These are phyloP conservation scores for Quercus robur DNA, from an alignment of 306 rosid species.

Conservation along the genomic window DNA sequence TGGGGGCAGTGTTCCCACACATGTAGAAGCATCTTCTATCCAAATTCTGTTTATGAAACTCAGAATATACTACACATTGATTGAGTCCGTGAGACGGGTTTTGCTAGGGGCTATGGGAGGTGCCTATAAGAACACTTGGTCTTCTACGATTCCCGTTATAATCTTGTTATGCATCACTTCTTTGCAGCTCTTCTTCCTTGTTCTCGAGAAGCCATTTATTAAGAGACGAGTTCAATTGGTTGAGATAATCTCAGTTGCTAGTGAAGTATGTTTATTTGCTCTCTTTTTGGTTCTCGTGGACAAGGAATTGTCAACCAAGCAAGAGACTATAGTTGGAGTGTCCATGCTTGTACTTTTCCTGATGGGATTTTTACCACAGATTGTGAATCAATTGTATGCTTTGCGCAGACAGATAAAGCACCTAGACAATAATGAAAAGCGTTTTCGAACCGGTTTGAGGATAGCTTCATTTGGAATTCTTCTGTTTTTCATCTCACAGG, in stretches of 20 bases:
- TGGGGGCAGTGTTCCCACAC: too few species aligned
- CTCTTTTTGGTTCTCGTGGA: slow-evolving; percentile 38
- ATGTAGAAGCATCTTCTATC: slow-evolving; percentile 78
- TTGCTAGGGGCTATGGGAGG: slow-evolving; percentile 65
- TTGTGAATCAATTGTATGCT: slow-evolving; percentile 73
- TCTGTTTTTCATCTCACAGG: slow-evolving; percentile 51
- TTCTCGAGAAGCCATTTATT: slow-evolving; percentile 90
- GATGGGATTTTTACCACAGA: slow-evolving; percentile 49
- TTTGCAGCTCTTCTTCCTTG: slow-evolving; percentile 75
- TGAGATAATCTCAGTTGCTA: slow-evolving; percentile 62
- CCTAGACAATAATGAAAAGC: slow-evolving; percentile 47
- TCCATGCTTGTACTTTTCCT: slow-evolving; percentile 65
- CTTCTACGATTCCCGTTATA: slow-evolving; percentile 40
- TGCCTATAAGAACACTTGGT: slow-evolving; percentile 33
- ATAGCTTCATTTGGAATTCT: slow-evolving; percentile 61
- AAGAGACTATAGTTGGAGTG: slow-evolving; percentile 46
- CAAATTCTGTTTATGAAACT: slow-evolving; percentile 85
- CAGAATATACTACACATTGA: slow-evolving; percentile 71
- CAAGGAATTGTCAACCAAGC: slow-evolving; percentile 34
- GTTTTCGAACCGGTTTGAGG: slow-evolving; percentile 51
- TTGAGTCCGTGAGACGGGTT: slow-evolving; percentile 62
- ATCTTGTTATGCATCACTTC: slow-evolving; percentile 56
- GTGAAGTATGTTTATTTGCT: slow-evolving; percentile 59
- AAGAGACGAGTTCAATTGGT: slow-evolving; percentile 82
- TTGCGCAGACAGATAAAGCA: slow-evolving; percentile 53